Base-by-base conservation (phyloP, 306 rosid species). In the Morella rubra region DNA sequence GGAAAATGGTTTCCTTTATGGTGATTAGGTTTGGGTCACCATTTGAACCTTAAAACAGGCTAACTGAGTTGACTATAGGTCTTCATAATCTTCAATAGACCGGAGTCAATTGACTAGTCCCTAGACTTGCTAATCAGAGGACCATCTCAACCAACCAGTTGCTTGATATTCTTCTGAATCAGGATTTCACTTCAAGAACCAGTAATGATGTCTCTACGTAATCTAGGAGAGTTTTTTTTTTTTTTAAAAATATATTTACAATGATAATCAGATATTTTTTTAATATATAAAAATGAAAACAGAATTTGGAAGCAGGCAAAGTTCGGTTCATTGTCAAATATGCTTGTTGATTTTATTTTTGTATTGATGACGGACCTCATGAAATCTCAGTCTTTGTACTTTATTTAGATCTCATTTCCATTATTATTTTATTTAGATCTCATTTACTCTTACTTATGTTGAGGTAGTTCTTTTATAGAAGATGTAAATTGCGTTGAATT, bases 401-500 rank as follows among this genome's bases (percentile, higher is more conserved):
- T 65, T 47, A 8, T 47, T 12, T 24, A 24, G 27, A 24, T 24
- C 27, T 24, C 27, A 24, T 24, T 0, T 24, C 27, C 1, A 1
- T 24, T 24, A 24, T 24, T 24, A 24, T 24, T 24, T 24, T 24
- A 24, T 27, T 27, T 27, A 27, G 32, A 27, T 27, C 32, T 27
- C 32, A 27, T 27, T 27, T 27, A 27, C 32, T 27, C 32, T 27
- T 27, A 27, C 32, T 27, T 27, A 27, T 27, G 32, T 27, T 1
- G 32, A 27, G 32, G 32, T 27, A 27, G 32, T 27, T 27, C 32
- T 49, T 65, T 65, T 41, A 4, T 41, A 41, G 50, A 41, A 52
- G 67, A 71, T 77, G 15, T n/a, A 8, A 18, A 55, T 59, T 80
- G 60, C 49, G 12, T 22, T 62, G 37, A 49, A 62, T 56, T 70